A percentile compares a stretch with the other conserved stretches of the same genome.
Evolutionary conservation across 306 rosid species (phyloP).

Genomic region (Cucurbita pepo): DNA sequence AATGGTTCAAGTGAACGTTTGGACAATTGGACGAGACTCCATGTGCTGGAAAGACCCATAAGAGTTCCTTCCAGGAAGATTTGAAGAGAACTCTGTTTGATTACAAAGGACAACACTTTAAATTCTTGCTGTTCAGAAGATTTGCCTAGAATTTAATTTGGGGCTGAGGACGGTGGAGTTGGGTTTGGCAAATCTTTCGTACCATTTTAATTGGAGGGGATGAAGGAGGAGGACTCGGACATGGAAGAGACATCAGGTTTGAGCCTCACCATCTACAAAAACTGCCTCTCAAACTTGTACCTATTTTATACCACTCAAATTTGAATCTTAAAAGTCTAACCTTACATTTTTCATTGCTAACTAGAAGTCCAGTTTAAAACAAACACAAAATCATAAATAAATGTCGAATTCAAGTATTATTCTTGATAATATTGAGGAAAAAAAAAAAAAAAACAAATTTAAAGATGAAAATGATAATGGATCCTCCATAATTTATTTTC

Average conservation of each 20-base stretch:
- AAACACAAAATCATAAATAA: too few species aligned
- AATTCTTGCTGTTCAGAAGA: slow-evolving; percentile 36
- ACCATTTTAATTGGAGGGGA: slow-evolving; percentile 30
- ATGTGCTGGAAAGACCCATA: slow-evolving; percentile 20
- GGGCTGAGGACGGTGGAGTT: slow-evolving; percentile 11
- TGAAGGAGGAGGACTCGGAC: slow-evolving; percentile 17
- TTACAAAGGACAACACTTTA: slow-evolving; percentile 23
- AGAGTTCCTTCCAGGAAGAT: slow-evolving; percentile 37
- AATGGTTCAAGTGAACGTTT: slow-evolving; percentile 17
- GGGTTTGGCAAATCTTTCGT: slow-evolving; percentile 27
- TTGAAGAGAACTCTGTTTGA: slow-evolving; percentile 13
- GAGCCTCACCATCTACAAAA: slow-evolving; percentile 18
- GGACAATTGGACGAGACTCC: slow-evolving; percentile 29
- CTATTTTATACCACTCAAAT: not conserved
- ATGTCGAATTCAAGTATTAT: too few species aligned
- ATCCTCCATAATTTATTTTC: too few species aligned
- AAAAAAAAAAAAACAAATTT: too few species aligned
- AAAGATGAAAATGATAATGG: too few species aligned
- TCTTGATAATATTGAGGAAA: too few species aligned
- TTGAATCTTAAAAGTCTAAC: too few species aligned
- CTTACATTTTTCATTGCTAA: too few species aligned
- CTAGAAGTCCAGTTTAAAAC: too few species aligned
- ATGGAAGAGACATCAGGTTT: slow-evolving; percentile 28
- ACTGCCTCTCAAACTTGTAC: slow-evolving; percentile 20
- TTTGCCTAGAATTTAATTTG: slow-evolving; percentile 24